phyloP scores from a whole-genome alignment of 257 asterid species.

The Nemophila menziesii region DNA sequence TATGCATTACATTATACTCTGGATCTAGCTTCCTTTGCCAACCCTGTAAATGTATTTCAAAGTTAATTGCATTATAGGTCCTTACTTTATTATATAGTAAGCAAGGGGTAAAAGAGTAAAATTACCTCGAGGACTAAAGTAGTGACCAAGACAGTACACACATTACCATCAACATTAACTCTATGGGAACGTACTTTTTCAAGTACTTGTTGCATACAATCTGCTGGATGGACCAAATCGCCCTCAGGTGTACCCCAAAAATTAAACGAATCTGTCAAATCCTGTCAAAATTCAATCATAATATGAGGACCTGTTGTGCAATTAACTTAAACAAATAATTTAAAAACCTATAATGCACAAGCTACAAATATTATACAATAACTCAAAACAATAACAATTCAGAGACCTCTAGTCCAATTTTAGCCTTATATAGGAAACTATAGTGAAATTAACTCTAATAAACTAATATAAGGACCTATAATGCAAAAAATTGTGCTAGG shows the following conservation, averaged over 20 bases:
- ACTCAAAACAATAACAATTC: too few species aligned
- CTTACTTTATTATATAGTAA: neutral
- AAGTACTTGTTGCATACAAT: slow-evolving; percentile 85
- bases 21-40: slow-evolving; percentile 85
- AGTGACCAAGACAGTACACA: slow-evolving; percentile 76
- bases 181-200: slow-evolving; percentile 82
- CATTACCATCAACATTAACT: slow-evolving; percentile 77
- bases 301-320: too few species aligned
- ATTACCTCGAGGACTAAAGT: slow-evolving; percentile 75
- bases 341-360: too few species aligned
- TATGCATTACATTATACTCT: slow-evolving; percentile 63
- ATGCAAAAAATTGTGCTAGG: too few species aligned
- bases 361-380: too few species aligned
- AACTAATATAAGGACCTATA: neutral
- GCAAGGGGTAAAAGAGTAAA: neutral
- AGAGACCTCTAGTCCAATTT: too few species aligned
- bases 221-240: slow-evolving; percentile 55
- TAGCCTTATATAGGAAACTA: too few species aligned
- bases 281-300: slow-evolving; percentile 24
- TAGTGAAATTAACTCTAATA: neutral
- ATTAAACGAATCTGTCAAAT: slow-evolving; percentile 50
- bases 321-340: too few species aligned
- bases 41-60: too few species aligned
- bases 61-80: too few species aligned
- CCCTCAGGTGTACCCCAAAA: slow-evolving; percentile 59